phyloP scores from a whole-genome alignment of 345 rosid genomes.

The Turritis glabra region DNA sequence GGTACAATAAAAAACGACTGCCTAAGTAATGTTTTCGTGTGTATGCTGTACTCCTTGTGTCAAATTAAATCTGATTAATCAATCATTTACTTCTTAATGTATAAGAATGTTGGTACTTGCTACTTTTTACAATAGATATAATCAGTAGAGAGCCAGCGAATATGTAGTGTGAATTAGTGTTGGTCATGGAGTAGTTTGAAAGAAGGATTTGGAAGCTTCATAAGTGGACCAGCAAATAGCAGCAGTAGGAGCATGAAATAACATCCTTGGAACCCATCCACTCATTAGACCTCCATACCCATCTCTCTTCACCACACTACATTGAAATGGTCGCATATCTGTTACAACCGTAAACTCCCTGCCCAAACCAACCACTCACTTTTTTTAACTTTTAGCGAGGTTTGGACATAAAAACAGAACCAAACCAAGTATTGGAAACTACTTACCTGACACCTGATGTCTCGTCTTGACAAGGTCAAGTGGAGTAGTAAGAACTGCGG shows the following conservation, averaged over 20 bases:
- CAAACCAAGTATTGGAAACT: no score
- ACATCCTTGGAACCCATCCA: conserved; percentile 16
- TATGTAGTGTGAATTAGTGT: neutral
- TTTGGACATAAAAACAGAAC: no score
- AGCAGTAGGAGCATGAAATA: neutral
- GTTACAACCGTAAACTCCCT: no score
- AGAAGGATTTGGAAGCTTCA: conserved; percentile 16
- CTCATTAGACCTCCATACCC: no score
- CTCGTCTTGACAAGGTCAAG: no score
- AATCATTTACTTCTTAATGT: neutral
- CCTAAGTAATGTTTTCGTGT: conserved; percentile 2
- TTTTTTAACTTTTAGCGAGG: neutral
- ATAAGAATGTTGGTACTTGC: conserved; percentile 15
- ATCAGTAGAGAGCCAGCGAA: neutral
- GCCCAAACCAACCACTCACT: conserved; percentile 21
- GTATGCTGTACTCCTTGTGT: conserved; percentile 13
- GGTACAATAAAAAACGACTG: neutral
- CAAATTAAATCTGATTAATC: conserved; percentile 12
- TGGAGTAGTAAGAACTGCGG: no score
- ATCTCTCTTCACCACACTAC: neutral
- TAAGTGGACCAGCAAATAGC: conserved; percentile 1
- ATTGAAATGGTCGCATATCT: conserved; percentile 31
- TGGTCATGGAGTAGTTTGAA: neutral
- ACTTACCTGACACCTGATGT: no score
- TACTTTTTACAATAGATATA: neutral